phyloP scores from a whole-genome alignment of 352 stramenopile genomes.

The Pythium phragmiticola region DNA sequence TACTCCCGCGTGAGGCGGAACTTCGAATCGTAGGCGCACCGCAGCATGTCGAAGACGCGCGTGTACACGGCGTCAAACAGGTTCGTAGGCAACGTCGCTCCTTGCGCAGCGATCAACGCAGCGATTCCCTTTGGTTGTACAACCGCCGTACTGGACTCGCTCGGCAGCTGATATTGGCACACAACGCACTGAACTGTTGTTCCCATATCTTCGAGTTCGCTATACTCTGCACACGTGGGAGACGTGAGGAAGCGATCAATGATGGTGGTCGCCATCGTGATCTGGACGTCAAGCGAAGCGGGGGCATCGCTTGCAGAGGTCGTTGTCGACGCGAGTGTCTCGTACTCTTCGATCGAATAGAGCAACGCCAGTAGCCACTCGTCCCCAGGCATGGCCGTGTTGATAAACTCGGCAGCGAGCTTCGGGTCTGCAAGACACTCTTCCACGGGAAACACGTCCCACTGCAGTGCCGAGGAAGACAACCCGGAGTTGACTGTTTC shows the following conservation, averaged over 20 bases:
- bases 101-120: slow-evolving; percentile 5
- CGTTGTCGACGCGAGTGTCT: slow-evolving; percentile 31
- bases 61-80: slow-evolving; percentile 36
- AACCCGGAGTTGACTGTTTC: neutral
- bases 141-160: neutral
- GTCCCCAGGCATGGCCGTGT: slow-evolving; percentile 33
- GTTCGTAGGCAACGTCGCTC: slow-evolving; percentile 22
- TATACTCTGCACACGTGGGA: neutral
- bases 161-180: slow-evolving; percentile 17
- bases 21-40: slow-evolving; percentile 29
- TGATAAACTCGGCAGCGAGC: slow-evolving; percentile 44
- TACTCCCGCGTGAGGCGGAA: slow-evolving; percentile 39
- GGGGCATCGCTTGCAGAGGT: slow-evolving; percentile 2
- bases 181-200: slow-evolving; percentile 14
- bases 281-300: slow-evolving; percentile 25
- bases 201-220: slow-evolving; percentile 11
- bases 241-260: slow-evolving; percentile 33
- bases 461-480: slow-evolving; percentile 7
- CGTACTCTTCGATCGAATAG: slow-evolving; percentile 47
- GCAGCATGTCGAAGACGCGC: slow-evolving; percentile 27
- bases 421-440: slow-evolving; percentile 47
- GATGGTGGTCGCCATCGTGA: slow-evolving; percentile 30
- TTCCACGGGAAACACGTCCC: slow-evolving; percentile 27
- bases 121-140: neutral
- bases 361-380: slow-evolving; percentile 36